phyloP scores from a whole-genome alignment of 352 stramenopile species.

The Phytopythium oedochilum region DNA sequence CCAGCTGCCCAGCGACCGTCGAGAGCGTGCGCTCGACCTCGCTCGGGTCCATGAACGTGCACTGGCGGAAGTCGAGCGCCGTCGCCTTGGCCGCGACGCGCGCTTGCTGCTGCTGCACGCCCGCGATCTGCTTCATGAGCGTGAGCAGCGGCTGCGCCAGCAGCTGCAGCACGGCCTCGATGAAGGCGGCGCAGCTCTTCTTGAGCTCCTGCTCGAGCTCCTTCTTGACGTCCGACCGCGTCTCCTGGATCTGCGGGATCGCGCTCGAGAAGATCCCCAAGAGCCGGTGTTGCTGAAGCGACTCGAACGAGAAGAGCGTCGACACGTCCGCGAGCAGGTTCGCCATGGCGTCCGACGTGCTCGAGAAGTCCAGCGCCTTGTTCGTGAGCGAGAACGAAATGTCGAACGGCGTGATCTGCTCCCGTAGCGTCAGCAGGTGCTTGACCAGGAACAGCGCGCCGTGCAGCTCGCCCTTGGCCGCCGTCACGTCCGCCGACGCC shows the following conservation, averaged over 20 bases:
- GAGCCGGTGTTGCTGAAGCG: conserved; percentile 45
- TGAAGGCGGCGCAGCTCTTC: conserved; percentile 75
- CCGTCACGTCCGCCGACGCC: conserved; percentile 60
- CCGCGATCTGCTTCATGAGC: conserved; percentile 64
- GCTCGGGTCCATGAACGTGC: conserved; percentile 31
- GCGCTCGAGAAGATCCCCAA: conserved; percentile 59
- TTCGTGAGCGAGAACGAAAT: conserved; percentile 72
- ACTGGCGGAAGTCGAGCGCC: conserved; percentile 36
- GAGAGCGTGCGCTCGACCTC: conserved; percentile 43
- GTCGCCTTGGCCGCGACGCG: conserved; percentile 11
- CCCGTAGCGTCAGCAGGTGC: conserved; percentile 74
- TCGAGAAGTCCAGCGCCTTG: conserved; percentile 76
- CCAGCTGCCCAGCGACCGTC: conserved; percentile 35
- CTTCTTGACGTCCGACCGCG: conserved; percentile 75
- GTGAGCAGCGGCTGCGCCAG: conserved; percentile 46
- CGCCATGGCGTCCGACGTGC: conserved; percentile 65
- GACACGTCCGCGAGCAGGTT: conserved; percentile 62
- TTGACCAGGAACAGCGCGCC: conserved; percentile 78
- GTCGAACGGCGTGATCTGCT: conserved; percentile 84
- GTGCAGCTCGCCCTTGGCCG: conserved; percentile 43
- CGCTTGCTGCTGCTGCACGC: conserved; percentile 33
- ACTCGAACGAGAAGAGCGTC: conserved; percentile 59
- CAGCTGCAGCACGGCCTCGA: conserved; percentile 67
- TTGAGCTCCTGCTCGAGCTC: conserved; percentile 76
- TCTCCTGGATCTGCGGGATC: conserved; percentile 78